Percentiles rank a stretch among this genome's conserved stretches.
Evolutionary conservation across 768 basidiomycete genomes (phyloP).

Genomic region (Punctularia strigosozonata): DNA sequence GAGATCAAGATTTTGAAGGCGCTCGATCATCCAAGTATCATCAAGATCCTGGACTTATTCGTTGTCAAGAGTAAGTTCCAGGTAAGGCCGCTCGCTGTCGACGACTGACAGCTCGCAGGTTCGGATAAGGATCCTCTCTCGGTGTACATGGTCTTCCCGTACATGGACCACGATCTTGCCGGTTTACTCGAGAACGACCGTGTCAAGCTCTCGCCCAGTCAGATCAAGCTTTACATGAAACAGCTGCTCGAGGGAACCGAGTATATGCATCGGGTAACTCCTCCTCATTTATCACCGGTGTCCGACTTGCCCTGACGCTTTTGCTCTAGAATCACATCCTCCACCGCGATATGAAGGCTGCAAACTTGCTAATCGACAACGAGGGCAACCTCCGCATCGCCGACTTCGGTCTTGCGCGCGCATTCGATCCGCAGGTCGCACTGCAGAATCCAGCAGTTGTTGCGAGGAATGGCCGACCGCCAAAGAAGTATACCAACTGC

Average conservation of each 20-base stretch:
- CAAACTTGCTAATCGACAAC: constrained; percentile 90
- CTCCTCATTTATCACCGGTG: constrained; percentile 1
- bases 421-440: constrained; percentile 46
- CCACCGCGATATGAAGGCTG: constrained; percentile 98
- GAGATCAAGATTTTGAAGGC: constrained; percentile 96
- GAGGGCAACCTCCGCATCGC: constrained; percentile 78
- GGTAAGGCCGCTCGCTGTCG: constrained; percentile 1
- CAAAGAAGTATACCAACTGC: constrained; percentile 88
- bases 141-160: constrained; percentile 98
- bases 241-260: constrained; percentile 94
- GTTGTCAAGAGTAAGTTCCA: constrained; percentile 57
- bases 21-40: constrained; percentile 74
- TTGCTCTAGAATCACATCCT: constrained; percentile 76
- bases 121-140: constrained; percentile 57
- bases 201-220: constrained; percentile 68
- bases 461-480: constrained; percentile 34
- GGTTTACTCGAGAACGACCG: constrained; percentile 88
- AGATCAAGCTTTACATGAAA: constrained; percentile 93
- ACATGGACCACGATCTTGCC: constrained; percentile 98
- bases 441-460: constrained; percentile 21
- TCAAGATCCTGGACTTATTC: constrained; percentile 89
- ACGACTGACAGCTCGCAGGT: constrained; percentile 1
- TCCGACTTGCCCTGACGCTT: constrained; percentile 5
- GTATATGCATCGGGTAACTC: constrained; percentile 84
- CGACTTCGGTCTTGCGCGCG: constrained; percentile 91